phyloP scores from a whole-genome alignment of 192 early-diverging fungal genomes.

The Chytriomyces confervae region DNA sequence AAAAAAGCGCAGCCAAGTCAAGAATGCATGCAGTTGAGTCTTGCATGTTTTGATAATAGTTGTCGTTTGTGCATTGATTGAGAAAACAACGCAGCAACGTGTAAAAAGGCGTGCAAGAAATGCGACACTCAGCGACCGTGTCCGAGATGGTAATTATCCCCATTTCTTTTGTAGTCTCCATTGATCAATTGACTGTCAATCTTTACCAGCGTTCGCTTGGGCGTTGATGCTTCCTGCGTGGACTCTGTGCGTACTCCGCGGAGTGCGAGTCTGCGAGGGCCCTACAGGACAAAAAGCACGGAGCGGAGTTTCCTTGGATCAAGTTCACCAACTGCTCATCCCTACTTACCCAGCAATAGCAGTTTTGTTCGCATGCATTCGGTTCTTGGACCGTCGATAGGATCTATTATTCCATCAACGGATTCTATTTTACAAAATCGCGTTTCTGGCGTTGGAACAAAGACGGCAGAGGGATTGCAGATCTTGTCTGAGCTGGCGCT shows the following conservation, averaged over 20 bases:
- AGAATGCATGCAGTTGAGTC: slow-evolving; percentile 2
- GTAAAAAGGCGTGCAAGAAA: not conserved
- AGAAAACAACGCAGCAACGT: not conserved
- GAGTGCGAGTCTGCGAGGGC: not conserved
- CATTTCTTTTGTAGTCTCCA: too few species aligned
- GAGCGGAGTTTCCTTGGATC: too few species aligned
- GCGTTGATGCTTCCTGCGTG: not conserved
- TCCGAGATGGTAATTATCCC: too few species aligned
- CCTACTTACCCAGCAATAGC: too few species aligned
- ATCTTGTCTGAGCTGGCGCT: too few species aligned
- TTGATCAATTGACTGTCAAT: not conserved
- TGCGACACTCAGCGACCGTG: not conserved
- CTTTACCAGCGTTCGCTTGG: not conserved
- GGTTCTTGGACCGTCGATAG: too few species aligned
- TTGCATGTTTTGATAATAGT: not conserved
- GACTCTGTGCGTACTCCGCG: not conserved
- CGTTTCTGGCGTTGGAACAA: too few species aligned
- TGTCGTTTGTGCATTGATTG: not conserved
- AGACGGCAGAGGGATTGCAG: too few species aligned
- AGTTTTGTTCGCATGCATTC: too few species aligned
- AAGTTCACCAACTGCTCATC: too few species aligned
- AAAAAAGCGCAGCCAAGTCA: not conserved
- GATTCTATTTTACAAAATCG: too few species aligned
- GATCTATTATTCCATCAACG: too few species aligned
- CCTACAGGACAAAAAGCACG: not conserved